phyloP scores from a whole-genome alignment of 2,329 filamentous ascomycete species.

The Paraconiothyrium brasiliense region DNA sequence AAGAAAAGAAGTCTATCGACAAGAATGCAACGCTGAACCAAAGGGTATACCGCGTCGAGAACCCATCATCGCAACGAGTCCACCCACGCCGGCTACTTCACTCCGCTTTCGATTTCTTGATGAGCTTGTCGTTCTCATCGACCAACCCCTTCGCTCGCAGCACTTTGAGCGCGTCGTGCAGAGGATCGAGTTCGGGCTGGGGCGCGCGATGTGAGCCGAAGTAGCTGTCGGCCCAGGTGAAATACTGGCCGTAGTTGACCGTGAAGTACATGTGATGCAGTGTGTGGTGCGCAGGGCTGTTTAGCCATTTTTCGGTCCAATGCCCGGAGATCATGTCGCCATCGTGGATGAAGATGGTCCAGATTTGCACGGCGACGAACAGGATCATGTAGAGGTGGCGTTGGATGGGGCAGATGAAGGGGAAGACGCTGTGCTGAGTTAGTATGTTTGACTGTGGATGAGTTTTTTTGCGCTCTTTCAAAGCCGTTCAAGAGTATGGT shows the following conservation, averaged over 20 bases:
- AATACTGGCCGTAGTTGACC: slow-evolving; percentile 62
- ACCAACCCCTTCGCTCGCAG: slow-evolving; percentile 58
- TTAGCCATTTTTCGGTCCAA: slow-evolving; percentile 59
- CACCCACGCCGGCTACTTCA: background rate
- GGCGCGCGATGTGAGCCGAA: slow-evolving; percentile 58
- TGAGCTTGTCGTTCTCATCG: slow-evolving; percentile 55
- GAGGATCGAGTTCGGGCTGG: slow-evolving; percentile 55
- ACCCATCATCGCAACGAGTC: too few species aligned
- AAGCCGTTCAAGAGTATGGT: too few species aligned
- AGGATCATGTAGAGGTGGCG: slow-evolving; percentile 57
- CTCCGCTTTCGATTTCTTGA: slow-evolving; percentile 25
- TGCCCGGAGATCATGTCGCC: slow-evolving; percentile 61
- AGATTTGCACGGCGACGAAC: slow-evolving; percentile 58
- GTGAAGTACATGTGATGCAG: slow-evolving; percentile 62
- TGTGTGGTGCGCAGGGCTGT: slow-evolving; percentile 60
- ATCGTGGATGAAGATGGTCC: slow-evolving; percentile 62
- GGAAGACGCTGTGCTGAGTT: slow-evolving; percentile 48
- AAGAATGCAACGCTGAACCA: too few species aligned
- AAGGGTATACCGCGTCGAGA: too few species aligned
- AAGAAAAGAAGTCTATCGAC: too few species aligned
- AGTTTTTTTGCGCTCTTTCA: too few species aligned
- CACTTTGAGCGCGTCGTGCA: slow-evolving; percentile 56
- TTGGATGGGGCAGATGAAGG: slow-evolving; percentile 59
- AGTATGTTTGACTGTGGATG: too few species aligned
- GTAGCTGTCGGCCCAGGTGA: slow-evolving; percentile 59